These are phyloP conservation scores for Paxillus ammoniavirescens DNA, from an alignment of 768 basidiomycete species.

Conservation along the genomic window DNA sequence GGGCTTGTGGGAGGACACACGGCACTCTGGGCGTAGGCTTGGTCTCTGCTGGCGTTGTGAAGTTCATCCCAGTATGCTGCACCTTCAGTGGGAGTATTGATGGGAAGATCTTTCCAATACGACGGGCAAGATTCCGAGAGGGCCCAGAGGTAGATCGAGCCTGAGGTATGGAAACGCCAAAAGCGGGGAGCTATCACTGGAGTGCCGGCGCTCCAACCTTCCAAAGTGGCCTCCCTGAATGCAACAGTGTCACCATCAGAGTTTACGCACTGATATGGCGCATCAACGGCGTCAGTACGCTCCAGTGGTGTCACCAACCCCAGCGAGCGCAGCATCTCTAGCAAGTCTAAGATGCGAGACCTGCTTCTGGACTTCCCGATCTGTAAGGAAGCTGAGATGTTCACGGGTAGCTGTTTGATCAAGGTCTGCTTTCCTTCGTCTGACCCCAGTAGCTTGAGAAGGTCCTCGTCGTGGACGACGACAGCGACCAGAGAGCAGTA, in stretches of 20 bases:
- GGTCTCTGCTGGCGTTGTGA: constrained; percentile 44
- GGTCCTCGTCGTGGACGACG: constrained; percentile 53
- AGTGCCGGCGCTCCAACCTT: constrained; percentile 44
- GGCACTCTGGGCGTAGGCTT: constrained; percentile 24
- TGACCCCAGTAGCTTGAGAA: constrained; percentile 49
- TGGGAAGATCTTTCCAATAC: constrained; percentile 51
- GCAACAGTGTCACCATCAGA: constrained; percentile 43
- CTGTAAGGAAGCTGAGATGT: constrained; percentile 51
- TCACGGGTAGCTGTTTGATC: constrained; percentile 52
- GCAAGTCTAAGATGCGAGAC: constrained; percentile 56
- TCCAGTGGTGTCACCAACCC: constrained; percentile 60
- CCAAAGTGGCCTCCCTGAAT: constrained; percentile 44
- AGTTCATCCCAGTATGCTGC: constrained; percentile 58
- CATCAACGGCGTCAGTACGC: constrained; percentile 37
- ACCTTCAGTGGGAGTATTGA: constrained; percentile 39
- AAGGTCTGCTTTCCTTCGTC: constrained; percentile 47
- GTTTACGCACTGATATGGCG: constrained; percentile 46
- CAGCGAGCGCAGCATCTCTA: constrained; percentile 58
- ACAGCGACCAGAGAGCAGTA: constrained; percentile 66
- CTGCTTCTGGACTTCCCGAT: constrained; percentile 59
- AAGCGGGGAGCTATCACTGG: constrained; percentile 53
- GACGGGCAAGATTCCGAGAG: constrained; percentile 47
- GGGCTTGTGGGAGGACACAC: constrained; percentile 17
- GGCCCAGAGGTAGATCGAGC: constrained; percentile 62
- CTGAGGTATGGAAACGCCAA: constrained; percentile 59